Evolutionary conservation across 2,329 filamentous ascomycete species (phyloP), one percentile per base, ranked within the genome.

Genomic region (Stylonectria norvegica): DNA sequence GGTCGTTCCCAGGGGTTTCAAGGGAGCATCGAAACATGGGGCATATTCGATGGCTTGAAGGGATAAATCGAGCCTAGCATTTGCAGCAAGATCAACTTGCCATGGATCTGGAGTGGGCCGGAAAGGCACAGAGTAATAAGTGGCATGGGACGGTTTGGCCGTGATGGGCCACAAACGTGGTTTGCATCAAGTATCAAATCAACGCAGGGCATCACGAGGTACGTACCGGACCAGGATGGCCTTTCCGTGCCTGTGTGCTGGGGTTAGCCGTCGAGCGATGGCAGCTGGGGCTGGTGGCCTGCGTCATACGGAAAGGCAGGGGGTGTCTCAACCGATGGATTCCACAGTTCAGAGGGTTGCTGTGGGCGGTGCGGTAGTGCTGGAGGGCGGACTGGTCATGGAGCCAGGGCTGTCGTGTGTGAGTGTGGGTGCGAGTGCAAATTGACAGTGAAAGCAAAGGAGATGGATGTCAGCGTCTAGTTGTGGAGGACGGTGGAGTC

Each of bases 51-150:
- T 55, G 59, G 61, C 50, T 57, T 55, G 51, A 58, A 62, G 60
- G 30, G 58, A 61, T 59, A 61, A 64, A 64, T 61, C 59, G 57
- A 61, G 59, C 52, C 54, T 59, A 58, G 56, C 44, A 55, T 52
- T 48, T 47, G 52, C 52, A 53, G 52, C 59, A 55, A 62, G 60
- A 62, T 59, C 61, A 60, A 58, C 59, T 56, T 50, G 44, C 56
- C 60, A 63, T 56, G 61, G 63, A 65, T 62, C 58, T 64, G 36
- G 52, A 54, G 64, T 66, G 65, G 65, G 55, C 51, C 63, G 43
- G 49, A 49, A 49, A 52, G 48, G 55, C 49, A 54, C 50, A 58
- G 51, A 43, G 52, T 47, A 53, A 53, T 52, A 47, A 55, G 50
- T 48, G 53, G 49, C 52, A 48, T 55, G 50, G 57, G 43, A n/a